Evolutionary conservation across 768 basidiomycete species (phyloP).

Genomic region (Termitomyces sp.): DNA sequence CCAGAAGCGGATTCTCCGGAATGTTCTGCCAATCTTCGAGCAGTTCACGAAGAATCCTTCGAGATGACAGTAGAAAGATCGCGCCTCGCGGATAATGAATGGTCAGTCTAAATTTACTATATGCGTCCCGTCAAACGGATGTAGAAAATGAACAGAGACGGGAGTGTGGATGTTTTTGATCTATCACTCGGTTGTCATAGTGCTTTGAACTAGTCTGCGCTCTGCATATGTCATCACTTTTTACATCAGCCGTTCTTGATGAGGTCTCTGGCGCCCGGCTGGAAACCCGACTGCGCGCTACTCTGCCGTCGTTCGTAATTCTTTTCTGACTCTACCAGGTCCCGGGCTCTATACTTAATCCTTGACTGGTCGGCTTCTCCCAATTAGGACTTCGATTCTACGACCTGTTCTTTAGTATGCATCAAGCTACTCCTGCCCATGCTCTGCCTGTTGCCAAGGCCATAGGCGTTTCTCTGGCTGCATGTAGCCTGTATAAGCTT

Average conservation of each 20-base stretch:
- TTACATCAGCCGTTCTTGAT: neutral
- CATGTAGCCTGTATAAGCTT: conserved; percentile 23
- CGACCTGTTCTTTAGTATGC: neutral
- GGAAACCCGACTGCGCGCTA: neutral
- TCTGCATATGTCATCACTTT: neutral
- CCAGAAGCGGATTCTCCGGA: neutral
- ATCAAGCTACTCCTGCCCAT: neutral
- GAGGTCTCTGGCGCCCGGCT: neutral
- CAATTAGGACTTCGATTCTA: neutral
- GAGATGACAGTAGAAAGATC: neutral
- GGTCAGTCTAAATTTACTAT: neutral
- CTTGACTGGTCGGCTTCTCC: neutral
- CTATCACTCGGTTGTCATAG: neutral
- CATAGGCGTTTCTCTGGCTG: conserved; percentile 13
- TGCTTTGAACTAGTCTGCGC: too few species aligned
- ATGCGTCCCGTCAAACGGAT: too few species aligned
- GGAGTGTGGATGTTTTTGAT: too few species aligned
- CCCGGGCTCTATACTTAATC: neutral
- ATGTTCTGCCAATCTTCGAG: neutral
- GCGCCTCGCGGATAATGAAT: neutral
- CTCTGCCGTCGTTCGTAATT: neutral
- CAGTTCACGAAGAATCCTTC: neutral
- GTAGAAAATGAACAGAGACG: too few species aligned
- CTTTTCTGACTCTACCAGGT: neutral
- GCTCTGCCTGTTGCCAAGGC: neutral